Base-by-base conservation (phyloP, 1,139 yeast species). In the Hyphopichia pseudoburtonii region DNA sequence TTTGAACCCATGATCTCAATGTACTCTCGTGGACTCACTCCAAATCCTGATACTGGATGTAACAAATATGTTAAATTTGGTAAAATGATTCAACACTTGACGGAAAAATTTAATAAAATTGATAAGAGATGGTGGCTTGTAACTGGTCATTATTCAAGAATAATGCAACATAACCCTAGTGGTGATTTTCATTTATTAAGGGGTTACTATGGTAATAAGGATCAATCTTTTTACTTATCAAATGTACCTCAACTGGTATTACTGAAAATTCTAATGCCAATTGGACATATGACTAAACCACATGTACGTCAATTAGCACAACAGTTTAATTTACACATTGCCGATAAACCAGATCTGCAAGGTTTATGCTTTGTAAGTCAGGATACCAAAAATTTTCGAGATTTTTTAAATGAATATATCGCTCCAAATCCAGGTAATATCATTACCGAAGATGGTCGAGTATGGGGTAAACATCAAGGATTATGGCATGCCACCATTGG, bases 401-500 rank as follows among this genome's bases (percentile, higher is more conserved):
- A 81, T 39, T 94, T 92, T 50, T 62, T 92, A 28, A 68, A 74
- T 41, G 94, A 90, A 44, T 92, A 85, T 52, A 71, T 92, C 2
- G 74, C 70, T 15, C 82, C 85, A 2, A 70, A 70, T 4, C 88
- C 89, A 1, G 97, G 97, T 0, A 74, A 86, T 44, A 79, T 90
- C 9, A 72, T 88, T 16, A 84, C 92, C 0, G 74, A 74, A 39
- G 86, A 80, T 46, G 95, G 94, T 4, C 66, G 62, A 37, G 72
- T 83, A 1, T 89, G 95, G 78, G 97, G 96, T 0, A 55, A 62
- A 36, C 97, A 90, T 54, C 64, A 73, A 30, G 99, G 98, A 0
- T 56, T 94, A 17, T 94, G 98, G 97, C 82, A 86, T 39, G 94
- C 89, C 12, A 92, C 99, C 0, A 80, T 92, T 19, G 98, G 98